These are phyloP conservation scores for Pterocarpus santalinus DNA, from an alignment of 306 rosid species.

Conservation along the genomic window DNA sequence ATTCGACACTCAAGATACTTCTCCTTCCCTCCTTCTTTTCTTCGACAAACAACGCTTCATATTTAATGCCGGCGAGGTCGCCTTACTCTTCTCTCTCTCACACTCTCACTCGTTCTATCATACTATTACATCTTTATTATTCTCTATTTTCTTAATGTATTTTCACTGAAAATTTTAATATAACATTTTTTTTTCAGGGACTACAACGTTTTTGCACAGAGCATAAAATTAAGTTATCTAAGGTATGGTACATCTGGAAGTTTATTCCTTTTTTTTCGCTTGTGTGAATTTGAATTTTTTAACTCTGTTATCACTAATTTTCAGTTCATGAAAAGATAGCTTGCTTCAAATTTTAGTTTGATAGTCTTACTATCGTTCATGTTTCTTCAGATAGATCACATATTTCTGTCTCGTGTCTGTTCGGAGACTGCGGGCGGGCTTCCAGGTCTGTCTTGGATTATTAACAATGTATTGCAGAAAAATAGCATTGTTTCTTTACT, in stretches of 20 bases:
- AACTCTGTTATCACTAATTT: background rate
- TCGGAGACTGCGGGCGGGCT: constrained; percentile 97
- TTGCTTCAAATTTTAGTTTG: constrained; percentile 3
- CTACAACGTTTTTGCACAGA: constrained; percentile 91
- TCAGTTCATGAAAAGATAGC: constrained; percentile 29
- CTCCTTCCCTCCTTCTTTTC: constrained; percentile 86
- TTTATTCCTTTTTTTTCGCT: constrained; percentile 1
- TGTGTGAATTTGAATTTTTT: constrained; percentile 10
- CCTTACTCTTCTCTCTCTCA: background rate
- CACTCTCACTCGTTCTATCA: background rate
- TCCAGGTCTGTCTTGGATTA: constrained; percentile 71
- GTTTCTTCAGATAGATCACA: constrained; percentile 82
- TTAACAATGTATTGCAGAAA: constrained; percentile 15
- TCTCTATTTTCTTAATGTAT: background rate
- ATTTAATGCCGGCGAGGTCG: constrained; percentile 95
- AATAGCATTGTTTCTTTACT: background rate
- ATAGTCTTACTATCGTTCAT: constrained; percentile 20
- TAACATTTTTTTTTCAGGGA: constrained; percentile 57
- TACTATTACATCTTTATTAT: too few species aligned
- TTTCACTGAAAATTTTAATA: background rate
- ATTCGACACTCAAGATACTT: constrained; percentile 93
- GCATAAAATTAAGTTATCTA: constrained; percentile 82
- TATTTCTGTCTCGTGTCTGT: constrained; percentile 92
- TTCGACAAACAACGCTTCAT: constrained; percentile 90
- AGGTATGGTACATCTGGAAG: constrained; percentile 56